A percentile compares a stretch with the other conserved stretches of the same genome.
These are phyloP conservation scores for Nannizzia gypsea DNA, from an alignment of 2,329 filamentous ascomycete genomes.

Conservation along the genomic window DNA sequence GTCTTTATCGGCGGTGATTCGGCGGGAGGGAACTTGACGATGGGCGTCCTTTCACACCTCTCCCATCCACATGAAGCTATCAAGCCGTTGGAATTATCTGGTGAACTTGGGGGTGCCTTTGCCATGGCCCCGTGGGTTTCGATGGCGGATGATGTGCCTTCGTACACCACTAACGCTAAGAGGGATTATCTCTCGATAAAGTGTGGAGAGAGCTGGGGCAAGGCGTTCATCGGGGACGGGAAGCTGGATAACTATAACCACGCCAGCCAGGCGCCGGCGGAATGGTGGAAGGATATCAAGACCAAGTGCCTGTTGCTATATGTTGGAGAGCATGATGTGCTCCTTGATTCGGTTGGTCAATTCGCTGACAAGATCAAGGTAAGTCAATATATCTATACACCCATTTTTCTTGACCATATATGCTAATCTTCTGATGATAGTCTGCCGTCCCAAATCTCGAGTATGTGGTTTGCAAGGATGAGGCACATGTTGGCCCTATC, in stretches of 20 bases:
- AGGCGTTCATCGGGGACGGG: constrained; percentile 36
- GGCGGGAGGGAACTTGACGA: constrained; percentile 33
- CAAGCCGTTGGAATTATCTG: constrained; percentile 29
- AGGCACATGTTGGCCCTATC: constrained; percentile 34
- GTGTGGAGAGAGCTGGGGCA: constrained; percentile 36
- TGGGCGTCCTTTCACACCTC: constrained; percentile 30
- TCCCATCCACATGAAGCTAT: constrained; percentile 47
- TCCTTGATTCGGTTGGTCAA: constrained; percentile 44
- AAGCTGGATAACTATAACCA: constrained; percentile 43
- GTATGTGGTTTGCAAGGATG: constrained; percentile 27
- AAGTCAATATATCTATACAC: constrained; percentile 17
- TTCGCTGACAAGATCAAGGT: constrained; percentile 39
- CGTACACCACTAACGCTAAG: constrained; percentile 35
- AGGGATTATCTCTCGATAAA: constrained; percentile 40
- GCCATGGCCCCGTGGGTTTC: constrained; percentile 49
- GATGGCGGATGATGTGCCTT: constrained; percentile 37
- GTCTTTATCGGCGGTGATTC: constrained; percentile 36
- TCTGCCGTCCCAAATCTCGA: constrained; percentile 23
- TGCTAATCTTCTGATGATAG: constrained; percentile 8
- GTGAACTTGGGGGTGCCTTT: constrained; percentile 39
- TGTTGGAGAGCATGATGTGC: constrained; percentile 44
- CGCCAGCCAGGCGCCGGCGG: constrained; percentile 35
- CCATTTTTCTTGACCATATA: not conserved
- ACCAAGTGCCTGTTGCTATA: constrained; percentile 42
- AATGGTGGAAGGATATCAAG: constrained; percentile 44